These are phyloP conservation scores for Myxozyma melibiosi DNA, from an alignment of 805 yeast genomes.

Conservation along the genomic window DNA sequence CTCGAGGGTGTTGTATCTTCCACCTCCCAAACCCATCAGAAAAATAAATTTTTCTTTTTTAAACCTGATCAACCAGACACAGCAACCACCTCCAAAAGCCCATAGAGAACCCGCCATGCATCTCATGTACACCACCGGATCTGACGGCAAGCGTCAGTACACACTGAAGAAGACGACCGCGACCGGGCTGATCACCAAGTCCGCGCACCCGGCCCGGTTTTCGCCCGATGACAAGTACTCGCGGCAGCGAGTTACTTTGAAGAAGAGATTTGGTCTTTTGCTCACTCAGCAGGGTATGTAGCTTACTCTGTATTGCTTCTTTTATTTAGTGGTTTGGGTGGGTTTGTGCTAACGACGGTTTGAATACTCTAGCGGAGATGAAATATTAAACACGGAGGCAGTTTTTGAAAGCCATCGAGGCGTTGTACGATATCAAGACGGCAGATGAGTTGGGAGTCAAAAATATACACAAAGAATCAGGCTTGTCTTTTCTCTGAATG, in stretches of 20 bases:
- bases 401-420: no score
- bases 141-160: slow-evolving; percentile 94
- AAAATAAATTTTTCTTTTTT: slow-evolving; percentile 3
- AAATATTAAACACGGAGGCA: background rate
- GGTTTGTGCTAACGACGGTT: background rate
- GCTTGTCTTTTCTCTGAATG: no score
- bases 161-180: slow-evolving; percentile 82
- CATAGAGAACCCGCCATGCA: slow-evolving; percentile 63
- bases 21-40: background rate
- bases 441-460: background rate
- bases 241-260: slow-evolving; percentile 96
- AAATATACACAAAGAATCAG: no score
- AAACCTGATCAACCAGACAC: background rate
- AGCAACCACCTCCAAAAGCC: background rate
- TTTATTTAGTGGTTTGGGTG: background rate
- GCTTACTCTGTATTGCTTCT: no score
- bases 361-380: slow-evolving; percentile 13
- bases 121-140: slow-evolving; percentile 95
- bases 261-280: slow-evolving; percentile 87
- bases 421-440: slow-evolving; percentile 10
- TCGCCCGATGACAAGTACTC: slow-evolving; percentile 99
- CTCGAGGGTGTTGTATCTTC: background rate
- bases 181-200: slow-evolving; percentile 91
- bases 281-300: slow-evolving; percentile 68
- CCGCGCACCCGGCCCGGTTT: slow-evolving; percentile 99